A percentile compares a stretch with the other conserved stretches of the same genome.
These are phyloP conservation scores for Exutisphaerella laricina DNA, from an alignment of 2,329 filamentous ascomycete genomes.

Conservation along the genomic window DNA sequence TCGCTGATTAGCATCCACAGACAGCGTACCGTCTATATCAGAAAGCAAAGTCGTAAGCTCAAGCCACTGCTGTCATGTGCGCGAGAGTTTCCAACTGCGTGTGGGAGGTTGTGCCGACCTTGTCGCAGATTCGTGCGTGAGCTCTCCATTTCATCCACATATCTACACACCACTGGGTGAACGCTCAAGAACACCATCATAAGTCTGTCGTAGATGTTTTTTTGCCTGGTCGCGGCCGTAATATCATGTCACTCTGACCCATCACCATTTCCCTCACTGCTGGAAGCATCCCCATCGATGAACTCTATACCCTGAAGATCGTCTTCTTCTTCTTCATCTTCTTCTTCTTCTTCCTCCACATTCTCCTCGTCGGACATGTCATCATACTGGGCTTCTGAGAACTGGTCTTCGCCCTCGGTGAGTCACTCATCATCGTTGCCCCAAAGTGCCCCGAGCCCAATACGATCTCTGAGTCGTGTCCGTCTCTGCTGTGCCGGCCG, in stretches of 20 bases:
- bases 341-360: slow-evolving; percentile 3
- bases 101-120: no score
- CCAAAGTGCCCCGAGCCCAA: slow-evolving; percentile 26
- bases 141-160: no score
- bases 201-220: slow-evolving; percentile 8
- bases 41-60: no score
- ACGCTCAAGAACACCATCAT: not conserved
- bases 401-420: slow-evolving; percentile 10
- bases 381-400: slow-evolving; percentile 8
- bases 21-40: no score
- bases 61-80: no score
- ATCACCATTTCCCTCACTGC: slow-evolving; percentile 4
- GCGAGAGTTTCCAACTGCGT: no score
- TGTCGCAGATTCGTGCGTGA: no score
- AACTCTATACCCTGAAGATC: slow-evolving; percentile 3
- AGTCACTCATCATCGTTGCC: slow-evolving; percentile 24
- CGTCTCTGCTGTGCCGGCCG: slow-evolving; percentile 1
- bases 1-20: no score
- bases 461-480: slow-evolving; percentile 23
- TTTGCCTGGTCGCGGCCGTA: not conserved
- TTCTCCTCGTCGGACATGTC: slow-evolving; percentile 11
- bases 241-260: slow-evolving; percentile 1
- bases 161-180: no score
- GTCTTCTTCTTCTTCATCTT: slow-evolving; percentile 2
- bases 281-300: slow-evolving; percentile 4